phyloP scores from a whole-genome alignment of 768 basidiomycete species.

The Albatrellus ellisii region DNA sequence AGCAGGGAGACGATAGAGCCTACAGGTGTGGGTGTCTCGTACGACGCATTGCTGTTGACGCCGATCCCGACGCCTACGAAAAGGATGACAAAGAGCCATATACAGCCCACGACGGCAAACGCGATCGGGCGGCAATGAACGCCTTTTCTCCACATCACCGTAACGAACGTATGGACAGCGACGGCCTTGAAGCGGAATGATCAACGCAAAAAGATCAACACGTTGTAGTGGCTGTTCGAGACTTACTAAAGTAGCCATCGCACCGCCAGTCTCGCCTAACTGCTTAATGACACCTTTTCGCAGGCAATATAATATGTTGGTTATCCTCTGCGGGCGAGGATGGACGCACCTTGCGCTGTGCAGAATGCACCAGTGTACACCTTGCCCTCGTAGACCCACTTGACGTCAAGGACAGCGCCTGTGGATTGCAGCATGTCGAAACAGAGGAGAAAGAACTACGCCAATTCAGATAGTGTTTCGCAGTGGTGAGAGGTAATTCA shows the following conservation, averaged over 20 bases:
- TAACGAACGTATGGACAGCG: slow-evolving; percentile 27
- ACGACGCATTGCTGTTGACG: slow-evolving; percentile 9
- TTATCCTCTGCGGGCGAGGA: not conserved
- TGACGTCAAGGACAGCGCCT: slow-evolving; percentile 25
- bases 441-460: slow-evolving; percentile 15
- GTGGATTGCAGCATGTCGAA: slow-evolving; percentile 26
- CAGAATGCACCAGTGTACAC: slow-evolving; percentile 24
- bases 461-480: slow-evolving; percentile 2
- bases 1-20: not conserved
- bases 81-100: slow-evolving; percentile 14
- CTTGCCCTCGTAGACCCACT: slow-evolving; percentile 23
- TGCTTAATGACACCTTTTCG: slow-evolving; percentile 25
- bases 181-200: slow-evolving; percentile 13
- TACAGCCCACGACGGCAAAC: slow-evolving; percentile 2
- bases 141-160: slow-evolving; percentile 23
- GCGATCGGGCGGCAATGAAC: slow-evolving; percentile 18
- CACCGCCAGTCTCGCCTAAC: slow-evolving; percentile 29
- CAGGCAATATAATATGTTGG: not conserved
- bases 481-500: slow-evolving; percentile 1
- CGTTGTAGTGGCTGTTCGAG: not conserved
- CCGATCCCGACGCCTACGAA: slow-evolving; percentile 25
- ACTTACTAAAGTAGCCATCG: slow-evolving; percentile 28
- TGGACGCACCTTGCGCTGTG: slow-evolving; percentile 22
- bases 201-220: slow-evolving; percentile 16
- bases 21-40: slow-evolving; percentile 25